Evolutionary conservation across 257 asterid species (phyloP).

Genomic region (Cinchona pubescens): DNA sequence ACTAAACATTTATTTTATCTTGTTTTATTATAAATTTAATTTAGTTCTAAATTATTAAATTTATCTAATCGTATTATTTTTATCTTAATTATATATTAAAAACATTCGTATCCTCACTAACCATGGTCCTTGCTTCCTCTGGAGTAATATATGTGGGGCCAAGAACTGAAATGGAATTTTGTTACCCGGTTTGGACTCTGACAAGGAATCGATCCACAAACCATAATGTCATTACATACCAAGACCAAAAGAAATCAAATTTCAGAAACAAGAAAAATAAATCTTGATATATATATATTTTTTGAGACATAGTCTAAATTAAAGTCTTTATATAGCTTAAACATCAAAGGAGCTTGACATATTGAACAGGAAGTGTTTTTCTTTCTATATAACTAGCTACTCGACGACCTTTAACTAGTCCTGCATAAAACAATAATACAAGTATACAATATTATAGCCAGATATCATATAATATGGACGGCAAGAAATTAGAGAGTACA

Average conservation of each 20-base stretch:
- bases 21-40: too few relatives aligned
- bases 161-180: background rate
- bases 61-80: too few relatives aligned
- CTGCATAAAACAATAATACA: too few relatives aligned
- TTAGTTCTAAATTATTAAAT: too few relatives aligned
- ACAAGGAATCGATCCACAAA: background rate
- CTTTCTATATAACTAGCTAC: too few relatives aligned
- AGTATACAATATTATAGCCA: too few relatives aligned
- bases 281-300: background rate
- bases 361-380: constrained; percentile 10
- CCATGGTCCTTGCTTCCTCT: too few relatives aligned
- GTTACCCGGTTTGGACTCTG: background rate
- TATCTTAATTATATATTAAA: too few relatives aligned
- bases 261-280: background rate
- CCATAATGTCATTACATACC: background rate
- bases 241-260: background rate
- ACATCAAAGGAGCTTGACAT: background rate
- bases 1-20: too few relatives aligned
- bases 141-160: background rate
- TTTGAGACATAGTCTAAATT: background rate
- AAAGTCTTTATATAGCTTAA: constrained; percentile 16
- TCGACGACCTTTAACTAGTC: too few relatives aligned
- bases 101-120: too few relatives aligned
- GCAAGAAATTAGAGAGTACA: constrained; percentile 75
- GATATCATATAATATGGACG: constrained; percentile 39